A percentile compares a stretch with the other conserved stretches of the same genome.
phyloP scores from a whole-genome alignment of 169 alveolate genomes.

The Plasmodium sp. region DNA sequence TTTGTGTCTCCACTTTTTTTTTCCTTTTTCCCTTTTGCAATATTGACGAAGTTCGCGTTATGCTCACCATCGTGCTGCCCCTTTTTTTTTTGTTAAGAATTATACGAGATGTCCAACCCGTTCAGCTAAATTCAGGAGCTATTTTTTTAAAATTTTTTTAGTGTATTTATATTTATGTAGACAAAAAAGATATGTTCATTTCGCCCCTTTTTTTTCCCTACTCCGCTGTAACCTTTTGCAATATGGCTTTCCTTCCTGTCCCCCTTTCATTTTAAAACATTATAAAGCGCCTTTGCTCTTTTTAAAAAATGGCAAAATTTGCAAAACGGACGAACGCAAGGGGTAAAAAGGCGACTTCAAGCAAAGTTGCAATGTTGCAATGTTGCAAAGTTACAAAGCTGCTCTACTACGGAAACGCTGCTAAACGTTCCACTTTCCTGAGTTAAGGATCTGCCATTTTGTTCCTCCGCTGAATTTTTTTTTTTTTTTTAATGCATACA shows the following conservation, averaged over 20 bases:
- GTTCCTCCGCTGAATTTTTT: neutral
- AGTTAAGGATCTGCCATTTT: neutral
- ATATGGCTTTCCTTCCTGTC: neutral
- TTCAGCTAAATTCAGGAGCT: neutral
- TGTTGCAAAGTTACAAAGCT: neutral
- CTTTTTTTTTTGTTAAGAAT: conserved; percentile 1
- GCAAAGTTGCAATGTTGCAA: neutral
- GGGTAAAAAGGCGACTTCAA: neutral
- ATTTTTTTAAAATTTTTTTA: neutral
- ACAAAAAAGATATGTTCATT: neutral
- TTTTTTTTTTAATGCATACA: neutral
- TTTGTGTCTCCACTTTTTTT: neutral
- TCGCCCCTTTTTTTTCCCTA: neutral
- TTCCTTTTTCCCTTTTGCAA: neutral
- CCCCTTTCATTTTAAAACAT: neutral
- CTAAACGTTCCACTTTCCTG: neutral
- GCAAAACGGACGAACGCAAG: neutral
- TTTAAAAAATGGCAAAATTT: neutral
- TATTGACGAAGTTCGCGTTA: neutral
- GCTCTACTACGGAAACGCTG: neutral
- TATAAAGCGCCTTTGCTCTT: neutral
- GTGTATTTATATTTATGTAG: neutral
- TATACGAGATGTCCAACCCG: neutral
- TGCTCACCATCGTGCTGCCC: neutral
- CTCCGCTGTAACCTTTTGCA: neutral